Percentiles rank a stretch among this genome's conserved stretches.
Conservation (phyloP, 1,139 yeast species). For the Yamadazyma triangularis region DNA sequence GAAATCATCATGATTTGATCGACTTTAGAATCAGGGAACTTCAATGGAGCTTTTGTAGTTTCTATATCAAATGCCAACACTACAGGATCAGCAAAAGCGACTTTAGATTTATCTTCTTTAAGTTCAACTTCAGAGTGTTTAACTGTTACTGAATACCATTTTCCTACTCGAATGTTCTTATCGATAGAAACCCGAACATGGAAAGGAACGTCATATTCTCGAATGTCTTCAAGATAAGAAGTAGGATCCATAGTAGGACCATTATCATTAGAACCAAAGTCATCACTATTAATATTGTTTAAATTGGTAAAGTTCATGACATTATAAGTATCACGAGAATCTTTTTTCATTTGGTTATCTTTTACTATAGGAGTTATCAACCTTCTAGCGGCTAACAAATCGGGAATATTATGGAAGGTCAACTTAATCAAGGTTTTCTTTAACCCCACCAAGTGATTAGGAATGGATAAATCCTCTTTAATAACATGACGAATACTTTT, state of each 20-base stretch:
- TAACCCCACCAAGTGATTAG: slow-evolving; percentile 84
- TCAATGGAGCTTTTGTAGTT: slow-evolving; percentile 93
- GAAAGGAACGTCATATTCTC: slow-evolving; percentile 95
- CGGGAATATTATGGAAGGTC: slow-evolving; percentile 70
- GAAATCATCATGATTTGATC: slow-evolving; percentile 99
- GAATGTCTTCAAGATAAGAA: slow-evolving; percentile 67
- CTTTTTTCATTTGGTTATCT: slow-evolving; percentile 61
- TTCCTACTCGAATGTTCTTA: slow-evolving; percentile 80
- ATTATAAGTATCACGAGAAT: slow-evolving; percentile 67
- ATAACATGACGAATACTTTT: slow-evolving; percentile 51
- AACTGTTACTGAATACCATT: slow-evolving; percentile 86
- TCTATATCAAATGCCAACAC: slow-evolving; percentile 96
- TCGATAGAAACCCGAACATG: slow-evolving; percentile 96
- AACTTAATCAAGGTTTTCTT: slow-evolving; percentile 61
- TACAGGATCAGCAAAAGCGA: slow-evolving; percentile 97
- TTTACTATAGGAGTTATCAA: slow-evolving; percentile 63
- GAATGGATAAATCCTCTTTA: slow-evolving; percentile 75
- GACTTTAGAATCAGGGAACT: slow-evolving; percentile 89
- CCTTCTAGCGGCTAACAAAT: slow-evolving; percentile 71
- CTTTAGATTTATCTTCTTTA: slow-evolving; percentile 64
- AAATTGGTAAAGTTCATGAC: slow-evolving; percentile 42
- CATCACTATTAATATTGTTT: slow-evolving; percentile 10
- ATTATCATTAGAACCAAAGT: slow-evolving; percentile 4
- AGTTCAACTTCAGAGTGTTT: slow-evolving; percentile 52
- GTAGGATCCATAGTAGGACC: slow-evolving; percentile 49